These are phyloP conservation scores for Nymphaea thermarum DNA, from an alignment of 164 flowering plant genomes.

Conservation along the genomic window DNA sequence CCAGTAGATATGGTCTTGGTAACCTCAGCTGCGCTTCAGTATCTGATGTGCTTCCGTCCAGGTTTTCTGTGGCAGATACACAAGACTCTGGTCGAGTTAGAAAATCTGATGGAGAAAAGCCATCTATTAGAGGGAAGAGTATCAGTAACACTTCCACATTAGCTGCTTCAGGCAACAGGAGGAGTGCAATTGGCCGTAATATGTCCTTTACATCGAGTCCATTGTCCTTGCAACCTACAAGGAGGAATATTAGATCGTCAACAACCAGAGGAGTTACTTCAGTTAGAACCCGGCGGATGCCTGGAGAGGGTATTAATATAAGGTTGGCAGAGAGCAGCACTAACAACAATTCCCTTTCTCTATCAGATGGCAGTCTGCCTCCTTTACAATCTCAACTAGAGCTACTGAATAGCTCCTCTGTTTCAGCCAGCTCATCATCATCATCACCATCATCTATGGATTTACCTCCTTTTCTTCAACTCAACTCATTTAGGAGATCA, in stretches of 20 bases:
- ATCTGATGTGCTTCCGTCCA: conserved; percentile 42
- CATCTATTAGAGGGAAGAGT: conserved; percentile 40
- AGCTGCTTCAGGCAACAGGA: conserved; percentile 14
- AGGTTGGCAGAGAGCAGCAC: conserved; percentile 25
- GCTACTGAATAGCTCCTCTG: conserved; percentile 9
- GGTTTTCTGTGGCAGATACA: conserved; percentile 31
- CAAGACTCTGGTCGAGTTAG: conserved; percentile 14
- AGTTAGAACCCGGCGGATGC: conserved; percentile 40
- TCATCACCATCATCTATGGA: conserved; percentile 20
- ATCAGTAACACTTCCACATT: conserved; percentile 19
- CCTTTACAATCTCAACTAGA: conserved; percentile 17
- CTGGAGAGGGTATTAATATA: conserved; percentile 20
- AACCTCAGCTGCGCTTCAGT: conserved; percentile 40
- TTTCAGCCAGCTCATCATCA: conserved; percentile 16
- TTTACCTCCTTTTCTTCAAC: conserved; percentile 9
- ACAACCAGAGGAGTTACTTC: conserved; percentile 24
- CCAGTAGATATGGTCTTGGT: conserved; percentile 35
- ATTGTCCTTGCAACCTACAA: conserved; percentile 19
- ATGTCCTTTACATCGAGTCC: conserved; percentile 25
- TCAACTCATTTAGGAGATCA: conserved; percentile 18
- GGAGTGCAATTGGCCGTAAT: conserved; percentile 5
- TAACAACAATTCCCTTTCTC: conserved; percentile 13
- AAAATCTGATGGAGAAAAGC: conserved; percentile 22
- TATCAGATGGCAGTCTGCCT: conserved; percentile 12
- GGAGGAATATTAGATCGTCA: conserved; percentile 27